These are phyloP conservation scores for Hemileccinum impolitum DNA, from an alignment of 768 basidiomycete species.

Conservation along the genomic window DNA sequence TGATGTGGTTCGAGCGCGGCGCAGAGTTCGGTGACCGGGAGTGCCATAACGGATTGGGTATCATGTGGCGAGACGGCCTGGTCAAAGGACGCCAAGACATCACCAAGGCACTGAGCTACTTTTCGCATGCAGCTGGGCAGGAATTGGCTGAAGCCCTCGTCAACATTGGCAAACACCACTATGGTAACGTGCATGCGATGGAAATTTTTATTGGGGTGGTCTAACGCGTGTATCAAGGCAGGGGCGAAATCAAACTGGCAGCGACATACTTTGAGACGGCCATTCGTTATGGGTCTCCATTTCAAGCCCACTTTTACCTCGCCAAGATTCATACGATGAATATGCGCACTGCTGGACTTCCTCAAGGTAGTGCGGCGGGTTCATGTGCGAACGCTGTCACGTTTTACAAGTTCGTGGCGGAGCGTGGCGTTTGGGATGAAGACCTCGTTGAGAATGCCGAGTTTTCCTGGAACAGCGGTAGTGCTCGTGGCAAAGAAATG, in stretches of 20 bases:
- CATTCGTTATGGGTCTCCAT: conserved; percentile 82
- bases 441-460: conserved; percentile 82
- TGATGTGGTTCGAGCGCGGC: conserved; percentile 94
- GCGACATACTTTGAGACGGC: conserved; percentile 80
- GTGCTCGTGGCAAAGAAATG: conserved; percentile 68
- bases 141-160: conserved; percentile 93
- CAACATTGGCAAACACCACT: conserved; percentile 82
- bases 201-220: neutral
- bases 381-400: conserved; percentile 89
- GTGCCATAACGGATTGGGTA: conserved; percentile 84
- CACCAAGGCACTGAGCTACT: conserved; percentile 61
- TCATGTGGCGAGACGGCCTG: conserved; percentile 89
- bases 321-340: conserved; percentile 74
- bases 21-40: conserved; percentile 79
- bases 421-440: conserved; percentile 86
- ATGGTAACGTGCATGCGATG: conserved; percentile 37
- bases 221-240: conserved; percentile 42
- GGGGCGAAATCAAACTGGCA: conserved; percentile 65
- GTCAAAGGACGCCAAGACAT: conserved; percentile 64
- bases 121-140: conserved; percentile 75
- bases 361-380: conserved; percentile 53
- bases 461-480: conserved; percentile 63
- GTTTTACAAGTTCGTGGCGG: conserved; percentile 89
- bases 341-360: conserved; percentile 39
- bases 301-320: conserved; percentile 93